phyloP scores from a whole-genome alignment of 345 rosid species.

The Citrus trifoliata region DNA sequence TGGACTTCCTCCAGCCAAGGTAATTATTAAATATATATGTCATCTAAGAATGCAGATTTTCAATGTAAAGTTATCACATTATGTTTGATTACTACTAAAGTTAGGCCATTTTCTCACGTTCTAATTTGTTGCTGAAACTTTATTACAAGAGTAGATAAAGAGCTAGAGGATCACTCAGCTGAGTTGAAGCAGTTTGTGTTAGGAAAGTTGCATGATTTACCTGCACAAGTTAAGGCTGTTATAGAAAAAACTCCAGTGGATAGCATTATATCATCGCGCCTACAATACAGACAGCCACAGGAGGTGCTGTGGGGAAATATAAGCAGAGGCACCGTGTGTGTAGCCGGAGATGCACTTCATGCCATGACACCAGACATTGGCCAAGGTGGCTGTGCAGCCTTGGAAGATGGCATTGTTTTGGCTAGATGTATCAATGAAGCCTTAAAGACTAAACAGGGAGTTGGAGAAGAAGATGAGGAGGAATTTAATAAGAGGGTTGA shows the following conservation, averaged over 20 bases:
- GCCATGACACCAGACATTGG: constrained; percentile 76
- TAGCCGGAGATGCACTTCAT: constrained; percentile 75
- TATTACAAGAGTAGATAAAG: constrained; percentile 15
- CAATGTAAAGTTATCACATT: too few relatives aligned
- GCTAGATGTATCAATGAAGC: constrained; percentile 29
- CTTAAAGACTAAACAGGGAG: constrained; percentile 2
- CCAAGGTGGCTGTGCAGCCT: constrained; percentile 49
- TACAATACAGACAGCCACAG: constrained; percentile 51
- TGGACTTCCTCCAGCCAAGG: constrained; percentile 32
- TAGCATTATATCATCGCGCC: constrained; percentile 23
- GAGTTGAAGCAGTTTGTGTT: constrained; percentile 44
- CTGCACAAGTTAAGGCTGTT: constrained; percentile 27
- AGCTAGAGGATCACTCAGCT: constrained; percentile 26
- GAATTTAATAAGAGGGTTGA: constrained; percentile 32
- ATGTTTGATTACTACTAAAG: neutral
- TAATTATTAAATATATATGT: neutral
- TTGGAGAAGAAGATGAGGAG: constrained; percentile 23
- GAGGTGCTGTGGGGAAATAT: constrained; percentile 53
- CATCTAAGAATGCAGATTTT: too few relatives aligned
- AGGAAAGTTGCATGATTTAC: constrained; percentile 31
- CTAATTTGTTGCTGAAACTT: neutral
- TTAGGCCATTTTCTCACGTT: neutral
- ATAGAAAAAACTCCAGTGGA: constrained; percentile 39
- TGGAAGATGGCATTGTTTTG: constrained; percentile 37
- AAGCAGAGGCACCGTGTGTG: constrained; percentile 57